Conservation (phyloP, 202 grass and related monocot genomes). For the Panicum virgatum region DNA sequence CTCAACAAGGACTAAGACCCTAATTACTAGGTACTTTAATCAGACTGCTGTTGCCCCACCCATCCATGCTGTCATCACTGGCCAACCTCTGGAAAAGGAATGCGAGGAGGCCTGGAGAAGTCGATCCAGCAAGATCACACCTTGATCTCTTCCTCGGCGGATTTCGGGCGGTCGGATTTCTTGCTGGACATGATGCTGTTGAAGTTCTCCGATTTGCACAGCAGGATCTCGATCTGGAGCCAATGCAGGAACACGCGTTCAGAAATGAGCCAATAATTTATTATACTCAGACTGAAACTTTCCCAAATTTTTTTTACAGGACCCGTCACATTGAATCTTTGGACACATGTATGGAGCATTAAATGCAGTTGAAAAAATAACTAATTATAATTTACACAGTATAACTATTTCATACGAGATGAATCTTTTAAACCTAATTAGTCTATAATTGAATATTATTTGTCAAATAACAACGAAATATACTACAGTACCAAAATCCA, state of each 20-base stretch:
- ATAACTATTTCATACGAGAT: too few relatives aligned
- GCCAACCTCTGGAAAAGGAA: constrained; percentile 31
- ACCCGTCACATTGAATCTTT: too few relatives aligned
- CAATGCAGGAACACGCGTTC: background rate
- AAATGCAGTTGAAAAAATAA: too few relatives aligned
- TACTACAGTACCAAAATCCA: too few relatives aligned
- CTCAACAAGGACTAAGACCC: constrained; percentile 33
- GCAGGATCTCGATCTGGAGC: constrained; percentile 85
- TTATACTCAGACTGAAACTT: too few relatives aligned
- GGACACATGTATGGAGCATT: too few relatives aligned
- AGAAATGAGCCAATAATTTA: background rate
- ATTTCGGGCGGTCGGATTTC: constrained; percentile 58
- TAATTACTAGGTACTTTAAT: constrained; percentile 37
- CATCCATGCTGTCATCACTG: constrained; percentile 5
- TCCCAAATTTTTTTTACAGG: too few relatives aligned
- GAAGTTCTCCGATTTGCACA: constrained; percentile 80
- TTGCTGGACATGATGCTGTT: constrained; percentile 59
- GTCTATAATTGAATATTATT: too few relatives aligned
- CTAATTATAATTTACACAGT: too few relatives aligned
- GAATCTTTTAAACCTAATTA: too few relatives aligned
- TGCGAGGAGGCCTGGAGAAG: background rate
- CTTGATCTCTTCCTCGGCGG: constrained; percentile 51
- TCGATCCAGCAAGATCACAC: constrained; percentile 33
- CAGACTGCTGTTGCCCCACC: constrained; percentile 8
- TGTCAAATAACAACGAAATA: too few relatives aligned